A percentile compares a stretch with the other conserved stretches of the same genome.
These are phyloP conservation scores for Neofusicoccum laricinum DNA, from an alignment of 2,329 filamentous ascomycete species.

Conservation along the genomic window DNA sequence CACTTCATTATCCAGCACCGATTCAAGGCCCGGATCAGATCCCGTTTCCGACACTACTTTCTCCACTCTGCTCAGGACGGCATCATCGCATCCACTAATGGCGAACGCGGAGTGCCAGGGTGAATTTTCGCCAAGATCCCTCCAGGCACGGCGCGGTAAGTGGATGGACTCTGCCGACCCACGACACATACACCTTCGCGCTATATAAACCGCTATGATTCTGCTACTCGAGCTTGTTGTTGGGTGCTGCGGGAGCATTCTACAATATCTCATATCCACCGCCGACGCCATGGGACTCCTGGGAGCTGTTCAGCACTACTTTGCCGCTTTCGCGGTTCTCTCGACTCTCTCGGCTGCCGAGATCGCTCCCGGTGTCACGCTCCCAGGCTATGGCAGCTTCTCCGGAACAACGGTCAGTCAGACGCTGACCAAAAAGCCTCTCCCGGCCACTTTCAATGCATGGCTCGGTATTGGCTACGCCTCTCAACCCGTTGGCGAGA, in stretches of 20 bases:
- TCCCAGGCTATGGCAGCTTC: slow-evolving; percentile 43
- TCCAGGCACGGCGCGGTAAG: neutral
- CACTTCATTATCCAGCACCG: neutral
- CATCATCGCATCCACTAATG: neutral
- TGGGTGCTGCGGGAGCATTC: neutral
- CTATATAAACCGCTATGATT: neutral
- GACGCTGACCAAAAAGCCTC: slow-evolving; percentile 31
- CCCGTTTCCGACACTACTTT: neutral
- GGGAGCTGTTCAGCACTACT: neutral
- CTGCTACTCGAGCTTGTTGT: neutral
- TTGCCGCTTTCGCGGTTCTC: neutral
- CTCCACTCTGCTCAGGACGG: neutral
- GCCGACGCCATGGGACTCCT: neutral
- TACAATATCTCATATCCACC: neutral
- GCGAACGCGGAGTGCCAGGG: neutral
- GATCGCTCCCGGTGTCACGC: slow-evolving; percentile 19
- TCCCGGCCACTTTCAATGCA: slow-evolving; percentile 41
- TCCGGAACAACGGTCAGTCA: slow-evolving; percentile 37
- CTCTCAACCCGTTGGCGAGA: slow-evolving; percentile 39
- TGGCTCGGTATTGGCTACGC: slow-evolving; percentile 51
- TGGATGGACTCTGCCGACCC: neutral
- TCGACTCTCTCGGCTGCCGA: neutral
- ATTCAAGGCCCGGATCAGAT: neutral
- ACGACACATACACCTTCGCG: neutral
- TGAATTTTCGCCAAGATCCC: neutral